Base-by-base conservation (phyloP, 352 stramenopile species). In the Pythium myriotylum region DNA sequence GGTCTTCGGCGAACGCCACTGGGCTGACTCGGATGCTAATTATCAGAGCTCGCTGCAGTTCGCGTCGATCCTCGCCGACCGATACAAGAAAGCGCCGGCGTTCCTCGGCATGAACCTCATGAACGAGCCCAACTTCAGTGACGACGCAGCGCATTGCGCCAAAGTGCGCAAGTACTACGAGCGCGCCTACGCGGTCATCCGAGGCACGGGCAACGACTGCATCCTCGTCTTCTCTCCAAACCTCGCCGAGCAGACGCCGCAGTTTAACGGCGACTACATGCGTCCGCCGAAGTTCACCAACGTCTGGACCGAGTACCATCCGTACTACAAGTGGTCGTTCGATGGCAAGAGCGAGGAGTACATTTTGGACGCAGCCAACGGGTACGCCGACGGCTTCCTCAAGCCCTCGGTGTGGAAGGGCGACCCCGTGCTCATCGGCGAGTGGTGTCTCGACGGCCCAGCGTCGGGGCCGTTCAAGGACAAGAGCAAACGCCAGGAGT, bases 21-120 rank as follows among this genome's bases (percentile, higher is more conserved):
- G 80, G 80, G 65, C 57, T 22, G 32, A 67, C 0, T 64, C 22
- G 1, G 20, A 68, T 1, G 65, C 37, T 10, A 35, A 35, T 10
- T 35, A 35, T 10, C 29, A 35, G 24, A 80, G 62, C 53, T 86
- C 79, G 8, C 7, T 82, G 6, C 41, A 65, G 17, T 62, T 84
- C 13, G 74, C 67, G 0, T 67, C 40, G 12, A 81, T 79, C 47
- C 40, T 89, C 3, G 77, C 71, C 3, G 54, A 26, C 0, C 62
- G 80, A 5, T 89, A 89, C 72, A 70, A 66, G 27, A 37, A 67
- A 24, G 78, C 69, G 22, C 47, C 52, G 7, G 73, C 76, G 12
- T 90, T 88, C 54, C 59, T 90, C 1, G 78, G 78, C 0, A 23
- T 91, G 24, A 60, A 57, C 2, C 39, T 88, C 1, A 82, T 88